phyloP scores from a whole-genome alignment of 805 yeast genomes.

The Wickerhamomyces bisporus region DNA sequence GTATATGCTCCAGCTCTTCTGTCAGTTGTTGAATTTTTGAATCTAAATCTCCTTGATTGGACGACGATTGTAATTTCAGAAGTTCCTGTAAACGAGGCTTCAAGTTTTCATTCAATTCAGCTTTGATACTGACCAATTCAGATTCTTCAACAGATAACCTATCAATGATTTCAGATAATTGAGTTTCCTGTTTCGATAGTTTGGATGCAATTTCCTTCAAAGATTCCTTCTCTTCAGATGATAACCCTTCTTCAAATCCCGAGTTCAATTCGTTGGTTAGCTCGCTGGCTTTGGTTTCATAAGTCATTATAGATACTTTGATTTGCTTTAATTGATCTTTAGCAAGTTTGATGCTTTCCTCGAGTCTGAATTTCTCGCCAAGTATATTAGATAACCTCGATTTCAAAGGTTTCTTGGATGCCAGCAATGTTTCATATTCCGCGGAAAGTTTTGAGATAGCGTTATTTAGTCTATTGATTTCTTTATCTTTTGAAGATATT shows the following conservation, averaged over 20 bases:
- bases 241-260: slow-evolving; percentile 48
- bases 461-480: slow-evolving; percentile 46
- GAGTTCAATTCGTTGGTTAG: slow-evolving; percentile 43
- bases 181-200: slow-evolving; percentile 34
- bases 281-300: slow-evolving; percentile 32
- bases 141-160: slow-evolving; percentile 42
- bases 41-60: slow-evolving; percentile 12
- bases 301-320: slow-evolving; percentile 10
- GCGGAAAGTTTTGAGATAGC: slow-evolving; percentile 29
- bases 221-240: slow-evolving; percentile 41
- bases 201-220: slow-evolving; percentile 31
- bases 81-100: slow-evolving; percentile 46
- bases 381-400: slow-evolving; percentile 36
- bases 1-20: slow-evolving; percentile 24
- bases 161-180: slow-evolving; percentile 36
- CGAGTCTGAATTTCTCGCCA: slow-evolving; percentile 35
- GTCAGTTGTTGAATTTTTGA: slow-evolving; percentile 14
- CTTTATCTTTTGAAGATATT: slow-evolving; percentile 42
- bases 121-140: slow-evolving; percentile 39
- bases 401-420: slow-evolving; percentile 39
- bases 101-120: slow-evolving; percentile 55
- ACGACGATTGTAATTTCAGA: slow-evolving; percentile 18
- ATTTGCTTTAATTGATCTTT: slow-evolving; percentile 7
- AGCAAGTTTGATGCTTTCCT: slow-evolving; percentile 35
- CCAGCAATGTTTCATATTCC: slow-evolving; percentile 38